Evolutionary conservation across 805 yeast genomes (phyloP), one percentile per base, ranked within the genome.

Genomic region (Saccharomycopsis sp.): DNA sequence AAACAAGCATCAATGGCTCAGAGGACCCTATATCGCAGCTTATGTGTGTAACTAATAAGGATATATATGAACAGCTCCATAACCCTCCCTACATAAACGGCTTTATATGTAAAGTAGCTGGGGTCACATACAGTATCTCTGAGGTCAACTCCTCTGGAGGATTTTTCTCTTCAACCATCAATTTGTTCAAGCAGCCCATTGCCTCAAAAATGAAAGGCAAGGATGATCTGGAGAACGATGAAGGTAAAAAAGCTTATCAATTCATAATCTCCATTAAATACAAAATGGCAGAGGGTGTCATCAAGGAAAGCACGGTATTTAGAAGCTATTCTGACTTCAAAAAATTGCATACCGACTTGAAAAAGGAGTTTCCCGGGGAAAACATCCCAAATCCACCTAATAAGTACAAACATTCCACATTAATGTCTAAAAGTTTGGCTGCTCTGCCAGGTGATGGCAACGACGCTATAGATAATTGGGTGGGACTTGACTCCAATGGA

Each of bases 261-360:
- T 86, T 83, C 63, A 71, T 86, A 0, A 66, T 85, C 14, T 56
- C 56, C 3, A 58, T 57, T 14, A 52, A 53, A 20, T 59, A 48
- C 55, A 48, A 51, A 24, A 41, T 53, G 16, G 21, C 20, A 64
- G 79, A 55, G 2, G 34, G 24, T 23, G 41, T 34, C 24, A 18
- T 55, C 14, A 53, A 53, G 24, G 60, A 58, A 34, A 56, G 46
- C 34, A 15, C 44, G 24, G 53, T 87, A 0, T 75, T 82, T 0
- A 76, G 90, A 57, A 71, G 85, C 8, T 92, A 89, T 67, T 71
- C 79, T 1, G 89, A 89, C 16, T 92, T 92, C 68, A 78, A 76
- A 59, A 72, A 71, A 5, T 71, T 92, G 29, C 82, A 85, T 58
- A 70, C 72, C 24, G 65, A 67, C n/a, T 70, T 91, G 57, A 78